phyloP scores from a whole-genome alignment of 1,284 basidiomycete genomes.

The Naganishia sp. region DNA sequence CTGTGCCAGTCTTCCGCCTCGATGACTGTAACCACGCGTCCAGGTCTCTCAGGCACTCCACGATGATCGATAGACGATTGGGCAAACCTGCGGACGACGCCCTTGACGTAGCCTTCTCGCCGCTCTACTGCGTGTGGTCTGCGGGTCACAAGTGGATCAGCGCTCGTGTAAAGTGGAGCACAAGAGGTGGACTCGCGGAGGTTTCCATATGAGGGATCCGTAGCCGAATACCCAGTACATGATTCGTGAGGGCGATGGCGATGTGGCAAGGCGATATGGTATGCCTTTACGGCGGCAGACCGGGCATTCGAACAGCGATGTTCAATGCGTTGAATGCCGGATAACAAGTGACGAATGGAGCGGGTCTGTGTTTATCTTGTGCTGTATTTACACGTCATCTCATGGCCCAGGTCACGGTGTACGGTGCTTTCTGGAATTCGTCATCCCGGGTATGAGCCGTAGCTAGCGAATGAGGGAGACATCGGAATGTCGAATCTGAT shows the following conservation, averaged over 20 bases:
- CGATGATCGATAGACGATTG: slow-evolving; percentile 53
- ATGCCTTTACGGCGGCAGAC: too few species aligned
- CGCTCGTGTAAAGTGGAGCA: neutral
- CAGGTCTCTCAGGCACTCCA: slow-evolving; percentile 47
- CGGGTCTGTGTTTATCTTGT: neutral
- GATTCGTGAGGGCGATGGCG: neutral
- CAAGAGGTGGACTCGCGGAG: slow-evolving; percentile 41
- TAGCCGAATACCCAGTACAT: slow-evolving; percentile 51
- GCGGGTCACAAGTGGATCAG: neutral
- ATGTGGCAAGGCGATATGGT: too few species aligned
- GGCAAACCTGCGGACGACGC: slow-evolving; percentile 48
- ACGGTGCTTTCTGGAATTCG: neutral
- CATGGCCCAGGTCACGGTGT: too few species aligned
- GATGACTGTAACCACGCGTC: slow-evolving; percentile 51
- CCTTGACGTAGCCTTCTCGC: slow-evolving; percentile 44
- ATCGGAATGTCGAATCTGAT: neutral
- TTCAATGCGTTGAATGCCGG: too few species aligned
- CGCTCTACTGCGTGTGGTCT: slow-evolving; percentile 48
- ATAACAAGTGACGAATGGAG: slow-evolving; percentile 1
- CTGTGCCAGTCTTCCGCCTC: slow-evolving; percentile 46
- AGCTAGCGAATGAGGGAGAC: neutral
- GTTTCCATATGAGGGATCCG: slow-evolving; percentile 50
- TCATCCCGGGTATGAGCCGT: slow-evolving; percentile 10
- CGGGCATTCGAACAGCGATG: too few species aligned
- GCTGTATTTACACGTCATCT: neutral